phyloP scores from a whole-genome alignment of 169 alveolate species.

The Cryptosporidium canis region DNA sequence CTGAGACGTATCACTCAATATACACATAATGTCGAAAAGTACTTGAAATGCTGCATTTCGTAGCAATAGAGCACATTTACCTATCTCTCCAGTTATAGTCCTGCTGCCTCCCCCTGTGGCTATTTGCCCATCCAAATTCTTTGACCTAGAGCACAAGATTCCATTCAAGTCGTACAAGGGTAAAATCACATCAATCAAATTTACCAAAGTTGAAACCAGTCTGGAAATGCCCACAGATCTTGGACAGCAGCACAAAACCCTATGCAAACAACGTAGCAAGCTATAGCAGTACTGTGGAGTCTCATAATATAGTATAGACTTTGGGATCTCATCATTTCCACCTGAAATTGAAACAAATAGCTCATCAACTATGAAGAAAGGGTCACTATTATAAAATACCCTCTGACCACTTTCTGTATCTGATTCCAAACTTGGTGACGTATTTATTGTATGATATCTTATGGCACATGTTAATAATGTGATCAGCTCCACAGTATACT shows the following conservation, averaged over 20 bases:
- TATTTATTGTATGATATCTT: conserved; percentile 16
- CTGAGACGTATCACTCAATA: conserved; percentile 69
- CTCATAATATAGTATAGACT: conserved; percentile 6
- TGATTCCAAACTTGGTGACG: background rate
- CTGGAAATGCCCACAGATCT: conserved; percentile 31
- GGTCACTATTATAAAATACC: conserved; percentile 14
- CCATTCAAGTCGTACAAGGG: conserved; percentile 68
- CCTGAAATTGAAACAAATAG: conserved; percentile 33
- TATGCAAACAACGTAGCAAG: conserved; percentile 58
- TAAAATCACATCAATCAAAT: conserved; percentile 27
- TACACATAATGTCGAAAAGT: conserved; percentile 54
- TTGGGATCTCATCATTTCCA: conserved; percentile 45
- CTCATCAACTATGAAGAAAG: conserved; percentile 54
- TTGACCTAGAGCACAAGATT: conserved; percentile 29
- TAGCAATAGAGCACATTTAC: conserved; percentile 39
- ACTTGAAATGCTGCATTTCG: conserved; percentile 57
- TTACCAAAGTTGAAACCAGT: conserved; percentile 22
- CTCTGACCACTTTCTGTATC: background rate
- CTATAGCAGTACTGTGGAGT: conserved; percentile 65
- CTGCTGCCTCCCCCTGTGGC: background rate
- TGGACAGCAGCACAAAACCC: conserved; percentile 70
- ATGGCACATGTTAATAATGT: conserved; percentile 20
- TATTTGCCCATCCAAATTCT: background rate
- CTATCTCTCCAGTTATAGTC: background rate
- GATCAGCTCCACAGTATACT: conserved; percentile 44